phyloP scores from a whole-genome alignment of 2,329 filamentous ascomycete species.

The Colletotrichum agaves region DNA sequence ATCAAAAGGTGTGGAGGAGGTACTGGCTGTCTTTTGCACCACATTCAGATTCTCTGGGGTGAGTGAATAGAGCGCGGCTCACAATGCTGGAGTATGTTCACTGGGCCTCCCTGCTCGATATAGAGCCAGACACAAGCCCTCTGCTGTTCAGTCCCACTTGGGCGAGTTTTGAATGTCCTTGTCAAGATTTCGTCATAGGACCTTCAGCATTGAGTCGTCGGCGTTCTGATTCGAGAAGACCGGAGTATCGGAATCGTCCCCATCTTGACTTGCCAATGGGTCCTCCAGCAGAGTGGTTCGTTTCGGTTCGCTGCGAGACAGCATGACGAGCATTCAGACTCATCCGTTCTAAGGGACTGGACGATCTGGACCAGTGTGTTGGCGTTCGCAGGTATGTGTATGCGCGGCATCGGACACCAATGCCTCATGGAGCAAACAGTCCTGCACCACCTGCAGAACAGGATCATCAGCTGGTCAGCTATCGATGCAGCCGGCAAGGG shows the following conservation, averaged over 20 bases:
- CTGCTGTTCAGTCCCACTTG: conserved; percentile 1
- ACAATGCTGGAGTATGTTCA: not conserved
- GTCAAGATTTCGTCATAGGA: conserved; percentile 14
- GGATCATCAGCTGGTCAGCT: conserved; percentile 16
- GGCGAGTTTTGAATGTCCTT: not conserved
- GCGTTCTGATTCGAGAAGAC: not conserved
- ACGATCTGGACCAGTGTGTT: not conserved
- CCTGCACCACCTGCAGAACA: conserved; percentile 19
- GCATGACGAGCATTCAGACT: conserved; percentile 13
- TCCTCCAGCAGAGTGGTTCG: not conserved
- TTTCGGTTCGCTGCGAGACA: conserved; percentile 10
- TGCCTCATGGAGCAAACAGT: not conserved
- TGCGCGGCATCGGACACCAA: not conserved
- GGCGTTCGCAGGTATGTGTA: not conserved
- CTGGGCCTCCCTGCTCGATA: conserved; percentile 14
- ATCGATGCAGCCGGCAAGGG: not conserved
- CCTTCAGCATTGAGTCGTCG: not conserved
- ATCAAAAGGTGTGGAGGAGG: not conserved
- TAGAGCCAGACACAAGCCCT: not conserved
- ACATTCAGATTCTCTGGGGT: not conserved
- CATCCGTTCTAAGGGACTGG: not conserved
- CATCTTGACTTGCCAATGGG: not conserved
- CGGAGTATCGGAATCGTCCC: conserved; percentile 5
- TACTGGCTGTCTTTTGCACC: not conserved
- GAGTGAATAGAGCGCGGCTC: not conserved